A percentile compares a stretch with the other conserved stretches of the same genome.
phyloP scores from a whole-genome alignment of 352 stramenopile species.

The Globisporangium yorkense region DNA sequence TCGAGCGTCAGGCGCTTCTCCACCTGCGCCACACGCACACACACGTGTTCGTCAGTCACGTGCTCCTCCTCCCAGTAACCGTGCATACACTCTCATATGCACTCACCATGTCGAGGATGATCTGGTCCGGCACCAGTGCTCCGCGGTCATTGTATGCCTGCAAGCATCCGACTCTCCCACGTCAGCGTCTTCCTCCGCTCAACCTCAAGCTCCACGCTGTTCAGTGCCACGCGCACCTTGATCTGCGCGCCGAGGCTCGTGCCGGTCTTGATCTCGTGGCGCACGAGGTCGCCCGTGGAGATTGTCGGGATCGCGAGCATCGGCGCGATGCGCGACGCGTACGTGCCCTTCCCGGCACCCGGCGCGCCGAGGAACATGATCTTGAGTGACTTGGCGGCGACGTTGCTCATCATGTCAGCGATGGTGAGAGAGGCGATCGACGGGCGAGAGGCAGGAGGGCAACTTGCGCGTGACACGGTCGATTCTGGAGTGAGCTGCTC shows the following conservation, averaged over 20 bases:
- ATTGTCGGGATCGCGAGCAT: constrained; percentile 87
- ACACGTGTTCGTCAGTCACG: background rate
- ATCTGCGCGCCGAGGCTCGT: constrained; percentile 69
- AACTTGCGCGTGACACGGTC: background rate
- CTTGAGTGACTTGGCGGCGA: constrained; percentile 33
- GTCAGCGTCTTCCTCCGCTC: background rate
- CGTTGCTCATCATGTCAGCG: constrained; percentile 7
- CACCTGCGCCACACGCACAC: constrained; percentile 24
- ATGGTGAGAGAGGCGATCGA: background rate
- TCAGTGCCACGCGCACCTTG: constrained; percentile 30
- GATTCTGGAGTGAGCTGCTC: background rate
- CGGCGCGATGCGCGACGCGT: constrained; percentile 80
- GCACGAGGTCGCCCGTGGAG: constrained; percentile 85
- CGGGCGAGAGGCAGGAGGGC: background rate
- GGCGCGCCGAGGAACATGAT: constrained; percentile 90
- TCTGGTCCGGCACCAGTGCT: constrained; percentile 80
- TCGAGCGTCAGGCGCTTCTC: constrained; percentile 61
- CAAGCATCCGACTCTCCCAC: background rate
- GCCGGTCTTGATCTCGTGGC: constrained; percentile 82
- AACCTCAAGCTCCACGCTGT: background rate
- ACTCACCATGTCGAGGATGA: constrained; percentile 83
- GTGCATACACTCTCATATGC: background rate
- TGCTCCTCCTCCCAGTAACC: background rate
- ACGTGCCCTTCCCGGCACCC: constrained; percentile 88
- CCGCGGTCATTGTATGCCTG: constrained; percentile 81